phyloP scores from a whole-genome alignment of 345 rosid species.

The Draba incana region DNA sequence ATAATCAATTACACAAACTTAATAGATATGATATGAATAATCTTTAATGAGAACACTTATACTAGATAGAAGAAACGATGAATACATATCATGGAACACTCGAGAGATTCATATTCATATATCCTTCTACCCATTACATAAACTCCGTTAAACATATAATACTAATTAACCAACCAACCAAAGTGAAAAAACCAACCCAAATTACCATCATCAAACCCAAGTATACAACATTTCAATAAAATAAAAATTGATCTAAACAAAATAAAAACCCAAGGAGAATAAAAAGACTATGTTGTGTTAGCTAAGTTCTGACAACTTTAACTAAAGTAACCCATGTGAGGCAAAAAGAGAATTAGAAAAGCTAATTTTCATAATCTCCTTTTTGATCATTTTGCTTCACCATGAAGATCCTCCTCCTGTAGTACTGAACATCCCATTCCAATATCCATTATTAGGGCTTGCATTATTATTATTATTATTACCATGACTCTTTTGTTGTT shows the following conservation, averaged over 20 bases:
- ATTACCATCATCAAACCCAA: conserved; percentile 29
- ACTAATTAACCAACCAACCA: conserved; percentile 22
- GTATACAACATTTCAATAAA: conserved; percentile 15
- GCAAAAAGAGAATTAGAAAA: conserved; percentile 34
- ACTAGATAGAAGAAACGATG: conserved; percentile 40
- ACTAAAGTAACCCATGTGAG: conserved; percentile 46
- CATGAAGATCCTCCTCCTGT: conserved; percentile 47
- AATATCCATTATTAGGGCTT: conserved; percentile 44
- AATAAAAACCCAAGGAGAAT: conserved; percentile 1
- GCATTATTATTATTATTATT: conserved; percentile 38
- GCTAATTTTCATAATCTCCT: conserved; percentile 38
- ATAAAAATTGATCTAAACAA: conserved; percentile 25
- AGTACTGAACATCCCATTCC: conserved; percentile 48
- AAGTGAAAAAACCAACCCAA: conserved; percentile 33
- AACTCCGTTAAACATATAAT: not conserved
- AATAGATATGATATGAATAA: not conserved
- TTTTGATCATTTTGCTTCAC: conserved; percentile 46
- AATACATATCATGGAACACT: conserved; percentile 33
- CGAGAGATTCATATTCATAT: conserved; percentile 36
- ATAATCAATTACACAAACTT: not conserved
- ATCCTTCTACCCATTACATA: conserved; percentile 36
- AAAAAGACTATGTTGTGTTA: conserved; percentile 40
- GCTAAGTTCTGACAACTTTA: conserved; percentile 47
- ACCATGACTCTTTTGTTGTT: conserved; percentile 43
- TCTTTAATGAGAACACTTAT: conserved; percentile 14